These are phyloP conservation scores for Leccinum variicolor DNA, from an alignment of 768 basidiomycete genomes.

Conservation along the genomic window DNA sequence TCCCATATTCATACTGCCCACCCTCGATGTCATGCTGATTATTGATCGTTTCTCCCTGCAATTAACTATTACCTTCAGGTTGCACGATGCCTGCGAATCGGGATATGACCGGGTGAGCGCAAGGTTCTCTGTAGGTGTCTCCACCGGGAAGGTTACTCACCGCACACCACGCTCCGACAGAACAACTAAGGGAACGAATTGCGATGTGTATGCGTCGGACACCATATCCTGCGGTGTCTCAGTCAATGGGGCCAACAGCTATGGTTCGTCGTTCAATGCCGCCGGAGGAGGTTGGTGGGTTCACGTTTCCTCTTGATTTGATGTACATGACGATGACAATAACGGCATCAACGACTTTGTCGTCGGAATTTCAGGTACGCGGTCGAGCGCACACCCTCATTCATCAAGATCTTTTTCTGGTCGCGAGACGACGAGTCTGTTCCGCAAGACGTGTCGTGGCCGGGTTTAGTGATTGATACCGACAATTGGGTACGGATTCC, in stretches of 20 bases:
- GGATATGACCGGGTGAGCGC: constrained; percentile 29
- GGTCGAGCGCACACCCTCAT: constrained; percentile 29
- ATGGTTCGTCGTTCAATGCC: constrained; percentile 33
- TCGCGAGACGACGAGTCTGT: constrained; percentile 25
- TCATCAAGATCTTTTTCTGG: constrained; percentile 42
- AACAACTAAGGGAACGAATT: constrained; percentile 25
- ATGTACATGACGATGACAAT: not conserved
- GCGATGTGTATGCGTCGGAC: constrained; percentile 24
- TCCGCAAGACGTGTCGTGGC: constrained; percentile 32
- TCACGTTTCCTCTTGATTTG: not conserved
- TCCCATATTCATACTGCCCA: not conserved
- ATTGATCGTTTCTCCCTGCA: not conserved
- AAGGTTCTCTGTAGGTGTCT: not conserved
- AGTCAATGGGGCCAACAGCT: constrained; percentile 25
- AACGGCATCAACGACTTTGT: not conserved
- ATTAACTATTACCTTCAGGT: constrained; percentile 6
- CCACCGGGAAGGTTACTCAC: not conserved
- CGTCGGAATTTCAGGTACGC: constrained; percentile 32
- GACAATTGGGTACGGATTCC: constrained; percentile 22
- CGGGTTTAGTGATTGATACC: constrained; percentile 15
- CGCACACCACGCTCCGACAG: constrained; percentile 8
- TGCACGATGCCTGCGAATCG: constrained; percentile 35
- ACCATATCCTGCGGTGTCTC: constrained; percentile 33
- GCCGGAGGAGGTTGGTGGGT: constrained; percentile 35
- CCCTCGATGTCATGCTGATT: not conserved